These are phyloP conservation scores for Xylariaceae sp. DNA, from an alignment of 2,329 filamentous ascomycete species.

Conservation along the genomic window DNA sequence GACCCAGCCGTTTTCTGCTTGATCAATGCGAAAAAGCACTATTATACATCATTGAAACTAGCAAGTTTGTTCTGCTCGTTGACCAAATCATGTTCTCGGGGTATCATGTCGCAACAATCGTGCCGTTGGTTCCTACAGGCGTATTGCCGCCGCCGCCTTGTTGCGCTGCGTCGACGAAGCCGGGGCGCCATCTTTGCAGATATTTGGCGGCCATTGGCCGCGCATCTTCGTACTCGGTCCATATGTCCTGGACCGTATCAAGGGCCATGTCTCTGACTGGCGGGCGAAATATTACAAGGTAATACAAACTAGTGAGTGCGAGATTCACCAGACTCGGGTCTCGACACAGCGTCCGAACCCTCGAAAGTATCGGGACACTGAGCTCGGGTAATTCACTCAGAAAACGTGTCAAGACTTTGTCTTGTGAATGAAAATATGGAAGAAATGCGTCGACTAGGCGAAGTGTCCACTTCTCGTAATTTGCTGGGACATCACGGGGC, in stretches of 20 bases:
- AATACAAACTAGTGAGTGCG: conserved; percentile 69
- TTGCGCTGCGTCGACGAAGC: conserved; percentile 52
- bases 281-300: conserved; percentile 71
- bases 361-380: conserved; percentile 72
- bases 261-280: conserved; percentile 68
- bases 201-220: conserved; percentile 68
- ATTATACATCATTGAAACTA: conserved; percentile 23
- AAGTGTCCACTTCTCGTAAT: conserved; percentile 82
- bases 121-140: conserved; percentile 26
- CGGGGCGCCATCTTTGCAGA: conserved; percentile 65
- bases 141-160: conserved; percentile 27
- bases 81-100: conserved; percentile 15
- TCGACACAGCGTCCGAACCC: conserved; percentile 72
- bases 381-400: conserved; percentile 89
- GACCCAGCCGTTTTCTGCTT: not conserved
- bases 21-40: conserved; percentile 4
- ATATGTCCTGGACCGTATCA: conserved; percentile 71
- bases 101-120: conserved; percentile 37
- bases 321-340: conserved; percentile 70
- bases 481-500: conserved; percentile 56
- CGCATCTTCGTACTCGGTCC: conserved; percentile 70
- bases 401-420: conserved; percentile 89
- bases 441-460: conserved; percentile 88
- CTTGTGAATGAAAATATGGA: conserved; percentile 88
- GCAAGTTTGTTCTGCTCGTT: not conserved